phyloP scores from a whole-genome alignment of 2,329 filamentous ascomycete genomes.

The Microdochium bolleyi region DNA sequence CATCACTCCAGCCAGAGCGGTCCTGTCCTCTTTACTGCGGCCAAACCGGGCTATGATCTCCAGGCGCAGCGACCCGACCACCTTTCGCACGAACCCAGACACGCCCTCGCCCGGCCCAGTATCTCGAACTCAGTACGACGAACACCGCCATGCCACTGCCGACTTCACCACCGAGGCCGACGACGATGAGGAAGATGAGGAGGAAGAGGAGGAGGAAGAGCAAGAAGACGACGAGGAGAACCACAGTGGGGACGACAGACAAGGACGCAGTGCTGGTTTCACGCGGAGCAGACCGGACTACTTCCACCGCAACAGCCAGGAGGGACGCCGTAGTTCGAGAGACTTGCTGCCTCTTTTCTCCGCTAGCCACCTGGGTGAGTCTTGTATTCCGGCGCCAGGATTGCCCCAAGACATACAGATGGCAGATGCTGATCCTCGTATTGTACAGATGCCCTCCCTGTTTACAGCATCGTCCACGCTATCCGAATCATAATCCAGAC shows the following conservation, averaged over 20 bases:
- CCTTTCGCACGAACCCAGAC: slow-evolving; percentile 13
- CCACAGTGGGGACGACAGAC: slow-evolving; percentile 15
- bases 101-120: slow-evolving; percentile 17
- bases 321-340: slow-evolving; percentile 18
- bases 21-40: slow-evolving; percentile 21
- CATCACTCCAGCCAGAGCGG: slow-evolving; percentile 18
- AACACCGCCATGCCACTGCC: slow-evolving; percentile 47
- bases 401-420: not conserved
- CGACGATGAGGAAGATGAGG: slow-evolving; percentile 33
- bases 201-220: slow-evolving; percentile 28
- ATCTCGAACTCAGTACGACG: slow-evolving; percentile 22
- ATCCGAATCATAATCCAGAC: slow-evolving; percentile 79
- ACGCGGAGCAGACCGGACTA: slow-evolving; percentile 7
- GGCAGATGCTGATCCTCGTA: not conserved
- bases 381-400: not conserved
- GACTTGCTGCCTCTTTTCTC: slow-evolving; percentile 69
- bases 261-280: slow-evolving; percentile 8
- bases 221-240: slow-evolving; percentile 17
- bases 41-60: slow-evolving; percentile 8
- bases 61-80: slow-evolving; percentile 14
- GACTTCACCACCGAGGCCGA: slow-evolving; percentile 60
- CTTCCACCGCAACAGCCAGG: slow-evolving; percentile 26
- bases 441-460: slow-evolving; percentile 65
- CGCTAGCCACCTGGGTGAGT: slow-evolving; percentile 62
- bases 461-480: slow-evolving; percentile 85